These are phyloP conservation scores for Capronia americana DNA, from an alignment of 2,329 filamentous ascomycete genomes.

Conservation along the genomic window DNA sequence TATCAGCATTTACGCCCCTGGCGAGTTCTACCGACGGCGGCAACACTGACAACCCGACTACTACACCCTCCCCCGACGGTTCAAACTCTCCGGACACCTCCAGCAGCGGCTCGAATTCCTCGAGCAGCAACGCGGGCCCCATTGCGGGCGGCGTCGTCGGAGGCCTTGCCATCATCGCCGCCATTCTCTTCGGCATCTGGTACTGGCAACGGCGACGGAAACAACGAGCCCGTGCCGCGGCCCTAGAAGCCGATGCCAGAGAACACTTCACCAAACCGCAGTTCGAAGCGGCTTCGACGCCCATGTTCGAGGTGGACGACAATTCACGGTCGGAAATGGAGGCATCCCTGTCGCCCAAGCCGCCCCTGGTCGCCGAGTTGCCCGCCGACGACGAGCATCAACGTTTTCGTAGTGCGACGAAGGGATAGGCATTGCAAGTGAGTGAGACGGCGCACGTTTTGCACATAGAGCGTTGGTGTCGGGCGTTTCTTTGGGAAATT, in stretches of 20 bases:
- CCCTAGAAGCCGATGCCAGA: neutral
- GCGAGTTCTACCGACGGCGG: neutral
- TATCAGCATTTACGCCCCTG: conserved; percentile 1
- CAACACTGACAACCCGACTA: neutral
- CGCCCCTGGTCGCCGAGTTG: conserved; percentile 25
- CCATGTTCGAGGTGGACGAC: conserved; percentile 16
- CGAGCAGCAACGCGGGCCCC: conserved; percentile 9
- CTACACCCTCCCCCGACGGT: conserved; percentile 9
- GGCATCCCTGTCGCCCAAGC: conserved; percentile 16
- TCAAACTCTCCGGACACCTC: neutral
- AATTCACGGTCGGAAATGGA: conserved; percentile 19
- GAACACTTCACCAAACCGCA: neutral
- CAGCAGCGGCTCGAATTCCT: neutral
- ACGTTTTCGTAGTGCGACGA: neutral
- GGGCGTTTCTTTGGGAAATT: neutral
- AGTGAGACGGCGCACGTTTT: neutral
- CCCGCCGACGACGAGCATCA: conserved; percentile 14
- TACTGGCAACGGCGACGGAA: conserved; percentile 11
- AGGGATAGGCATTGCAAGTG: neutral
- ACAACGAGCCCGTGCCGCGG: neutral
- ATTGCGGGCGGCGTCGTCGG: conserved; percentile 32
- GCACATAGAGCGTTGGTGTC: neutral
- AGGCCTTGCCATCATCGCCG: conserved; percentile 25
- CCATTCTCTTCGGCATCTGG: conserved; percentile 14
- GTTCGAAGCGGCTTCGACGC: neutral